Evolutionary conservation across 495 filamentous ascomycete genomes (phyloP).

Genomic region (Talaromyces proteolyticus): DNA sequence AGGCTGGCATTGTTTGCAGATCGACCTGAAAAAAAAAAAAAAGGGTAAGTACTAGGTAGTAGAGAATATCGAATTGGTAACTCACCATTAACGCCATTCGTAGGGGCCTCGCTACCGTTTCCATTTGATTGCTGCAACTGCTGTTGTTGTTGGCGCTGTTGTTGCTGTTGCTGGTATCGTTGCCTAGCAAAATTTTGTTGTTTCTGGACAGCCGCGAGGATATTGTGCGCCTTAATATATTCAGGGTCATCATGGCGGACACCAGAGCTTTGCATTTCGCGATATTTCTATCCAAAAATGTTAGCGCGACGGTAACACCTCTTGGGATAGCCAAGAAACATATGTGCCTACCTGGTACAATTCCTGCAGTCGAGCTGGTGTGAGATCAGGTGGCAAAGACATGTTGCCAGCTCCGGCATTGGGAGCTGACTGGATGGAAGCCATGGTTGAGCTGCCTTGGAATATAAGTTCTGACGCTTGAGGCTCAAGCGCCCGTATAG

Average conservation of each 20-base stretch:
- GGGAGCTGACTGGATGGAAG: conserved; percentile 68
- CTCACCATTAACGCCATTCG: conserved; percentile 50
- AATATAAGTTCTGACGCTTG: too few relatives aligned
- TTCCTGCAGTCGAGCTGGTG: conserved; percentile 57
- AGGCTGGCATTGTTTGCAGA: conserved; percentile 29
- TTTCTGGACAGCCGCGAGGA: conserved; percentile 60
- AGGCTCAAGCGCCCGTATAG: too few relatives aligned
- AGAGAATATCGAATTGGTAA: background rate
- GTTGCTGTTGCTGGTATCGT: conserved; percentile 34
- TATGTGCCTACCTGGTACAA: conserved; percentile 47
- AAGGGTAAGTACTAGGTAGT: background rate
- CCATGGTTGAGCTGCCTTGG: conserved; percentile 52
- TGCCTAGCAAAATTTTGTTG: conserved; percentile 40
- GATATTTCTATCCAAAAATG: conserved; percentile 56
- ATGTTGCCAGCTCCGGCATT: conserved; percentile 56
- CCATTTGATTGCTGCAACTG: conserved; percentile 46
- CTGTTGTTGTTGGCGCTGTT: conserved; percentile 38
- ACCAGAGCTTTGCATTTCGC: conserved; percentile 72
- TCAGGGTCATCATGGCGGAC: conserved; percentile 74
- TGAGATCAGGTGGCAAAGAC: conserved; percentile 48
- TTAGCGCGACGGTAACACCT: too few relatives aligned
- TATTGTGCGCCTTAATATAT: conserved; percentile 63
- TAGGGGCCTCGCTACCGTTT: conserved; percentile 17
- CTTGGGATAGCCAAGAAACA: background rate
- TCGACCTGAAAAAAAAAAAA: conserved; percentile 18